Evolutionary conservation across 768 basidiomycete genomes (phyloP), one percentile per base, ranked within the genome.

Genomic region (Termitomyces sp.): DNA sequence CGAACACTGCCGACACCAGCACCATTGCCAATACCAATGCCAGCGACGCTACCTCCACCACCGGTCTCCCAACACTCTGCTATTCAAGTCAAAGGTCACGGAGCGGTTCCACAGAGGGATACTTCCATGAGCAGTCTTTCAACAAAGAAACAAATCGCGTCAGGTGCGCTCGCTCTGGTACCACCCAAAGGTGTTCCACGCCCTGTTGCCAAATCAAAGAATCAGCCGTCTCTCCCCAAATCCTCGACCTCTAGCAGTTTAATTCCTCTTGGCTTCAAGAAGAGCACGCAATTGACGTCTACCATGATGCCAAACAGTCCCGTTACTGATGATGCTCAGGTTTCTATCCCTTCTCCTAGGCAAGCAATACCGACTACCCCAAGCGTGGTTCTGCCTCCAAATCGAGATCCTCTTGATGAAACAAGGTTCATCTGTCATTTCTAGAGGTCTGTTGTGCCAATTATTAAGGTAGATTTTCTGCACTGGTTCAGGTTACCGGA

Each of bases 131-230:
- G 72, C 57, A 72, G 74, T 10, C 72, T 84, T 30, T 71, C 75
- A 36, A 84, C 81, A 1, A 84, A 84, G 63, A 77, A 81, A 52
- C 74, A 80, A 6, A 63, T 84, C 5, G 71, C 74, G 26, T 72
- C 74, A 44, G 72, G 70, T 10, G 76, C 79, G 14, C 65, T 75
- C 24, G 70, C 66, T 9, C 74, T 72, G 22, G 63, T 67, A 13
- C 61, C 60, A 3, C 75, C 80, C 0, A 82, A 73, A 61, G 67
- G 70, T 16, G 53, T 69, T 7, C 26, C 64, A 28, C 52, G 59
- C 24, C 54, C 64, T 14, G 53, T 26, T 28, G 20, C 60, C 24
- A 63, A 65, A 48, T 44, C 55, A n/a, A 61, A 41, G 32, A 54
- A 56, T 16, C 43, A 38, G 26, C 35, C 18, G 8, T 41, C 59